These are phyloP conservation scores for Yamadazyma takamatsuzukensis DNA, from an alignment of 805 yeast species.

Conservation along the genomic window DNA sequence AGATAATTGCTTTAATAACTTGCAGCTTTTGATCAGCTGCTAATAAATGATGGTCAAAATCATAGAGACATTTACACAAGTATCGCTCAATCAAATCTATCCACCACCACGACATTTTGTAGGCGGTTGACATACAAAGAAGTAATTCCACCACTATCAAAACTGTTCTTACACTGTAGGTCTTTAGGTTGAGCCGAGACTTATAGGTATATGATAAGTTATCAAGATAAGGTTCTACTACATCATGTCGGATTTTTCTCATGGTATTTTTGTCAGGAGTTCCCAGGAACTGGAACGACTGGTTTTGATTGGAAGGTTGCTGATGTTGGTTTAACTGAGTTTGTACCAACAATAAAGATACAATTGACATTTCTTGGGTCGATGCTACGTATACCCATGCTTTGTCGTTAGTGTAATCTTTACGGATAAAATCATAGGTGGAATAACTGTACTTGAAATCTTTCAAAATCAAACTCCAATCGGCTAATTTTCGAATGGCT, in stretches of 20 bases:
- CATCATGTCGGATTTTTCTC: slow-evolving; percentile 50
- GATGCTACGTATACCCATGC: slow-evolving; percentile 82
- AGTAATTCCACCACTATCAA: slow-evolving; percentile 71
- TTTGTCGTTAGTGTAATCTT: slow-evolving; percentile 72
- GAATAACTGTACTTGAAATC: slow-evolving; percentile 83
- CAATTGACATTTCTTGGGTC: slow-evolving; percentile 83
- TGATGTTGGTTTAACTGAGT: slow-evolving; percentile 37
- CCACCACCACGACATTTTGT: slow-evolving; percentile 44
- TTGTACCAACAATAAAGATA: slow-evolving; percentile 62
- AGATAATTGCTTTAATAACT: slow-evolving; percentile 44
- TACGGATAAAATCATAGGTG: slow-evolving; percentile 76
- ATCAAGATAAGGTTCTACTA: slow-evolving; percentile 61
- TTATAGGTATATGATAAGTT: slow-evolving; percentile 70
- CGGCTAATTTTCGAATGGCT: slow-evolving; percentile 77
- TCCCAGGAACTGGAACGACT: slow-evolving; percentile 16
- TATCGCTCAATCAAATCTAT: slow-evolving; percentile 40
- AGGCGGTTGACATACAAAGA: slow-evolving; percentile 41
- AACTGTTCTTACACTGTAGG: slow-evolving; percentile 67
- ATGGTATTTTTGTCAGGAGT: slow-evolving; percentile 36
- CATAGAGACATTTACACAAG: slow-evolving; percentile 44
- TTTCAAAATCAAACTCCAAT: slow-evolving; percentile 86
- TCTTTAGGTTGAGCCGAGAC: slow-evolving; percentile 65
- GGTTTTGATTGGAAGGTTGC: too few species aligned
- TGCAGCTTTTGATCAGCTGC: slow-evolving; percentile 40
- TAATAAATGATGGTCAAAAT: slow-evolving; percentile 39